phyloP scores from a whole-genome alignment of 1,284 basidiomycete species.

The Puccinia triticina region DNA sequence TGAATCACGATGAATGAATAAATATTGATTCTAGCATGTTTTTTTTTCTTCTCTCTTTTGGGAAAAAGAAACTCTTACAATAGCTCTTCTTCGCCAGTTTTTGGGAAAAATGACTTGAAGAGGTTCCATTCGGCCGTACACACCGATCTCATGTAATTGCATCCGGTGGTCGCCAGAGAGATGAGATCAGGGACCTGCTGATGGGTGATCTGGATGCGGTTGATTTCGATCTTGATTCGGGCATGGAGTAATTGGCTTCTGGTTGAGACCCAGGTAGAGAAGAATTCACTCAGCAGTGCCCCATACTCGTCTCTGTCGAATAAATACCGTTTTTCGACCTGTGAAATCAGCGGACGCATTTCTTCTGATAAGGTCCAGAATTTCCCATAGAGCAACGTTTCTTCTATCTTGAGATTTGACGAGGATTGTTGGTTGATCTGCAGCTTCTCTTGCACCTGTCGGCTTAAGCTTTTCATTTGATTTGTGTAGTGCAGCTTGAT shows the following conservation, averaged over 20 bases:
- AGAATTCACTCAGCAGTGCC: conserved; percentile 78
- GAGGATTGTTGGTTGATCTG: conserved; percentile 26
- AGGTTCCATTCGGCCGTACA: conserved; percentile 84
- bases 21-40: neutral
- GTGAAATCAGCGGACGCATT: conserved; percentile 74
- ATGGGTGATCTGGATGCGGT: conserved; percentile 67
- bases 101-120: conserved; percentile 76
- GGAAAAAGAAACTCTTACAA: conserved; percentile 67
- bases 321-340: conserved; percentile 76
- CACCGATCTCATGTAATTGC: conserved; percentile 83
- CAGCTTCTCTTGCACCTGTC: conserved; percentile 61
- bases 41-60: conserved; percentile 41
- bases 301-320: conserved; percentile 75
- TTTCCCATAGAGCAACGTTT: conserved; percentile 83
- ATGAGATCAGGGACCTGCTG: conserved; percentile 77
- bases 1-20: conserved; percentile 58
- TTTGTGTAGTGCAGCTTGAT: conserved; percentile 92
- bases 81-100: conserved; percentile 76
- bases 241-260: conserved; percentile 72
- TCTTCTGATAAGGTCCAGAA: conserved; percentile 74
- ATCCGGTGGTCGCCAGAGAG: conserved; percentile 81
- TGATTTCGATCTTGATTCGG: conserved; percentile 76
- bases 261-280: conserved; percentile 74
- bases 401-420: conserved; percentile 54
- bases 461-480: conserved; percentile 73